Evolutionary conservation across 108 stramenopile genomes (phyloP).

Genomic region (Poteriospumella lacustris): DNA sequence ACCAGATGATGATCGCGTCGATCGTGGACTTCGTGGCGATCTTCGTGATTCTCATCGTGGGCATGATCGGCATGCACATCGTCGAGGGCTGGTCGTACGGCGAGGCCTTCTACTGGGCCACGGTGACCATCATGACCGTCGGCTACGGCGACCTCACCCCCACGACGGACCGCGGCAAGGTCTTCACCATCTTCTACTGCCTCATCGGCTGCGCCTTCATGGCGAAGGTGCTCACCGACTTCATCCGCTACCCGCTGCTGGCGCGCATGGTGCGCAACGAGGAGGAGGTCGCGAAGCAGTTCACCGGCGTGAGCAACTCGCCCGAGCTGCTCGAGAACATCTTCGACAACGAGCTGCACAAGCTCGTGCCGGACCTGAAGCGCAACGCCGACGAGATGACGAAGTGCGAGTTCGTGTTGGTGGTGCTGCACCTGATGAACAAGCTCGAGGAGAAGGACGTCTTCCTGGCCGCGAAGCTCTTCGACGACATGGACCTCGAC

Average conservation of each 20-base stretch:
- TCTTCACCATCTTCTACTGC: conserved; percentile 29
- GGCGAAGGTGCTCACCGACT: background rate
- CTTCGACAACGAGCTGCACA: conserved; percentile 1
- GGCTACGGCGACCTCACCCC: conserved; percentile 34
- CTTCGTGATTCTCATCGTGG: no score
- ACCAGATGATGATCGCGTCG: no score
- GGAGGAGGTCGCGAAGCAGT: background rate
- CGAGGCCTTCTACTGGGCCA: conserved; percentile 27
- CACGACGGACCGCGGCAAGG: background rate
- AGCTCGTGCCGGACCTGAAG: background rate
- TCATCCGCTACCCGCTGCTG: conserved; percentile 11
- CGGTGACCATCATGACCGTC: conserved; percentile 29
- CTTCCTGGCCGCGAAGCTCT: conserved; percentile 1
- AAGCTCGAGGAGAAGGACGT: conserved; percentile 18
- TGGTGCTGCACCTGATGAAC: conserved; percentile 3
- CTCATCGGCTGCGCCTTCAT: conserved; percentile 1
- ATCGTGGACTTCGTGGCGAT: no score
- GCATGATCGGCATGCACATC: no score
- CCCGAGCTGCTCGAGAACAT: background rate
- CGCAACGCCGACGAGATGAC: background rate
- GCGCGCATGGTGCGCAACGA: background rate
- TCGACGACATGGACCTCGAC: conserved; percentile 1
- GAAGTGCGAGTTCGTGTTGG: conserved; percentile 12
- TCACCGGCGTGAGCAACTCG: background rate
- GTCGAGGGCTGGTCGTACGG: background rate